Evolutionary conservation across 441 rosid species (phyloP).

Genomic region (Kokia cookei): DNA sequence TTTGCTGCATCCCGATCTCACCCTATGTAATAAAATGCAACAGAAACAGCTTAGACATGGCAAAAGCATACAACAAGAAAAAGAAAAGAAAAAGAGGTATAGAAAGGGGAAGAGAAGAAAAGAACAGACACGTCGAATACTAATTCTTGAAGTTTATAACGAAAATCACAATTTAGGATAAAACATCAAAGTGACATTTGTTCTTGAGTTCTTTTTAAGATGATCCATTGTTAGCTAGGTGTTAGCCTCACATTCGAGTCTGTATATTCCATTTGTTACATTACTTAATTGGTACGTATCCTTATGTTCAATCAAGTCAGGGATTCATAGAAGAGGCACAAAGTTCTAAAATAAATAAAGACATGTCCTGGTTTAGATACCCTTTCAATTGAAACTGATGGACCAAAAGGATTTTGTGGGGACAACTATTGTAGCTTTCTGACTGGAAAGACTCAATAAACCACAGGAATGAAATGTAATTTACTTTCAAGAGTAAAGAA

Average conservation of each 20-base stretch:
- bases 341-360: neutral
- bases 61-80: neutral
- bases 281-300: neutral
- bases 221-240: neutral
- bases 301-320: neutral
- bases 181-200: neutral
- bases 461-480: neutral
- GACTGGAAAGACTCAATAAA: neutral
- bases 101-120: neutral
- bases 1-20: conserved; percentile 99
- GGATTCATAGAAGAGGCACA: neutral
- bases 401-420: neutral
- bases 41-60: conserved; percentile 3
- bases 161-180: neutral
- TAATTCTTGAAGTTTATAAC: neutral
- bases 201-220: neutral
- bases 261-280: neutral
- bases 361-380: neutral
- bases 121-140: neutral
- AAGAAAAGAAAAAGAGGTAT: neutral
- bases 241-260: neutral
- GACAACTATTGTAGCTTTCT: neutral
- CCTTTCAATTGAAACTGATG: neutral
- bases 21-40: conserved; percentile 42
- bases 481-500: neutral